phyloP scores from a whole-genome alignment of 495 filamentous ascomycete genomes.

The Entonaema liquescens region DNA sequence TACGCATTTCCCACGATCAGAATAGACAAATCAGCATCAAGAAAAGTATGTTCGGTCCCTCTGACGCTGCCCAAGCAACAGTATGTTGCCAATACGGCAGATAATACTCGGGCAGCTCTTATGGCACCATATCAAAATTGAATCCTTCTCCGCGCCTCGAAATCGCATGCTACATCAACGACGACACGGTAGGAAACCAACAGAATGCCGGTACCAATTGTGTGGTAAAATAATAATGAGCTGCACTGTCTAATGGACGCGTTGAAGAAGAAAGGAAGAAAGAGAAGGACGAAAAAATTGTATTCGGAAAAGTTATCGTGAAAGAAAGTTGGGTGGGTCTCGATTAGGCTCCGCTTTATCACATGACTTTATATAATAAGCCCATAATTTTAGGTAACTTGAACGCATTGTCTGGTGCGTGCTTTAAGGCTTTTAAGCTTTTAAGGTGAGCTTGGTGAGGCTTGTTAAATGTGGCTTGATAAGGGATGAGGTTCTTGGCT shows the following conservation, averaged over 20 bases:
- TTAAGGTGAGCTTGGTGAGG: conserved; percentile 1
- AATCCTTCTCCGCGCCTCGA: conserved; percentile 79
- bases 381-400: neutral
- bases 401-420: neutral
- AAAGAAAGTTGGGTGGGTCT: conserved; percentile 40
- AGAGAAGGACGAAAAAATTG: neutral
- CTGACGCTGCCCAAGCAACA: conserved; percentile 90
- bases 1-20: neutral
- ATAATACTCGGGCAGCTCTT: conserved; percentile 88
- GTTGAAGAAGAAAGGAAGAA: conserved; percentile 64
- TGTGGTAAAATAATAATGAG: conserved; percentile 67
- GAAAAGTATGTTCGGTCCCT: conserved; percentile 73
- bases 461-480: conserved; percentile 33
- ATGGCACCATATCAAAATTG: conserved; percentile 71
- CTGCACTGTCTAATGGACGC: conserved; percentile 90
- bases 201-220: conserved; percentile 73
- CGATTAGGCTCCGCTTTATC: conserved; percentile 3
- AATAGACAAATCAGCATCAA: neutral
- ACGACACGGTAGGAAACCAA: conserved; percentile 62
- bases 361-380: conserved; percentile 10
- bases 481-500: conserved; percentile 3
- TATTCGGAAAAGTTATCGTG: conserved; percentile 24
- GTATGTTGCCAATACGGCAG: conserved; percentile 47
- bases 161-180: conserved; percentile 83
- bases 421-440: neutral